Evolutionary conservation across 768 basidiomycete species (phyloP).

Genomic region (Tephrocybe sp.): DNA sequence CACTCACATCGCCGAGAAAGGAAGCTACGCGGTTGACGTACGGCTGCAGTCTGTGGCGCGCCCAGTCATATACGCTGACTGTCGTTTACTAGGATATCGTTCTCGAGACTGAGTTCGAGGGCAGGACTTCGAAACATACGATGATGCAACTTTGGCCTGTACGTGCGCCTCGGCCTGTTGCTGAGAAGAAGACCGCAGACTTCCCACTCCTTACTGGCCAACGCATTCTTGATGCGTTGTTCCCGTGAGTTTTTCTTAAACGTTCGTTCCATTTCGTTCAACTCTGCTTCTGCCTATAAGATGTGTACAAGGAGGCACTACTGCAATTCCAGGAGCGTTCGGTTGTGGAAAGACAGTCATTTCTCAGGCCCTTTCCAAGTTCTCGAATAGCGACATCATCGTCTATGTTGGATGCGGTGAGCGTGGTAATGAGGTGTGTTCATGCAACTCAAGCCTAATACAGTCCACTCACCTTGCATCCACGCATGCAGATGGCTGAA

Average conservation of each 20-base stretch:
- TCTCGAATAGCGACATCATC: slow-evolving; percentile 98
- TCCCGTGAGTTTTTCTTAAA: slow-evolving; percentile 64
- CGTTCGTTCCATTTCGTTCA: background rate
- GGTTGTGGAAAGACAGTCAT: slow-evolving; percentile 99
- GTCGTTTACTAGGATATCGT: slow-evolving; percentile 72
- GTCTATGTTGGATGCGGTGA: slow-evolving; percentile 99
- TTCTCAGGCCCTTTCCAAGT: slow-evolving; percentile 97
- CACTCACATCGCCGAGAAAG: slow-evolving; percentile 91
- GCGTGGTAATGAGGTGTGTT: slow-evolving; percentile 87
- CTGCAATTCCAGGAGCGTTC: slow-evolving; percentile 98
- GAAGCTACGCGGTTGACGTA: slow-evolving; percentile 89
- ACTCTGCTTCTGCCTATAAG: slow-evolving; percentile 34
- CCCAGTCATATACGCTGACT: background rate
- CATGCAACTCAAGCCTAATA: background rate
- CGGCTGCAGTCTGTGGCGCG: slow-evolving; percentile 24
- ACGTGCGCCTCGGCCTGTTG: slow-evolving; percentile 91
- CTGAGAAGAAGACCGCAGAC: slow-evolving; percentile 94
- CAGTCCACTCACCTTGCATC: slow-evolving; percentile 7
- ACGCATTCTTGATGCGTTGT: slow-evolving; percentile 93
- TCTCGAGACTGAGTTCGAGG: slow-evolving; percentile 96
- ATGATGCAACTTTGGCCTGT: slow-evolving; percentile 99
- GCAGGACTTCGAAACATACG: slow-evolving; percentile 88
- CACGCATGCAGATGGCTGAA: slow-evolving; percentile 83
- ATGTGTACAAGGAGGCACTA: slow-evolving; percentile 96
- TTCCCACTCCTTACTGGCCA: slow-evolving; percentile 94